Evolutionary conservation across 495 filamentous ascomycete genomes (phyloP).

Genomic region (Geoglossum glabrum): DNA sequence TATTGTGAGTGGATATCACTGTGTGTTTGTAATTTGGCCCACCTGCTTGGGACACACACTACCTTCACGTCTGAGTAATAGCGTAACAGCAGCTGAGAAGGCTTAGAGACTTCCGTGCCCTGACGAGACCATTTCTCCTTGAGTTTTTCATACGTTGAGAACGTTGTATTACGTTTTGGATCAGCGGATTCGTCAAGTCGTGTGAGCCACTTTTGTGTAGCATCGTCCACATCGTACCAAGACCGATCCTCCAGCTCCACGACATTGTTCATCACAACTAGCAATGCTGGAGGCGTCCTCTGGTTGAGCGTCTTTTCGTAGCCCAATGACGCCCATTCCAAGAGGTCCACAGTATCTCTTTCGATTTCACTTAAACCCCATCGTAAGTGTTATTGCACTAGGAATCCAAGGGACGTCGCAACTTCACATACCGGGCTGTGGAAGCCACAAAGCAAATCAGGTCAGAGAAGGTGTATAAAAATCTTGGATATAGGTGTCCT

Average conservation of each 20-base stretch:
- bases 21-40: neutral
- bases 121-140: neutral
- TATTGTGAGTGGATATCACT: neutral
- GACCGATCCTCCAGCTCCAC: neutral
- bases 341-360: neutral
- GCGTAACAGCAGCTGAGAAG: neutral
- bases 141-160: neutral
- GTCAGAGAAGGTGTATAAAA: neutral
- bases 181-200: neutral
- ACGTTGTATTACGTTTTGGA: neutral
- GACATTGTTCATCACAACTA: neutral
- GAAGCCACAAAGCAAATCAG: neutral
- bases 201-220: neutral
- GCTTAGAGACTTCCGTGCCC: neutral
- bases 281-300: neutral
- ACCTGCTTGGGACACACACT: neutral
- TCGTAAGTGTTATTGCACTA: neutral
- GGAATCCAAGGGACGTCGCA: neutral
- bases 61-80: neutral
- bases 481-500: neutral
- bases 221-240: neutral
- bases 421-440: neutral
- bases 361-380: neutral
- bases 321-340: neutral
- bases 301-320: neutral